Evolutionary conservation across 108 stramenopile genomes (phyloP), one percentile per base, ranked within the genome.

Genomic region (Skeletonema potamos): DNA sequence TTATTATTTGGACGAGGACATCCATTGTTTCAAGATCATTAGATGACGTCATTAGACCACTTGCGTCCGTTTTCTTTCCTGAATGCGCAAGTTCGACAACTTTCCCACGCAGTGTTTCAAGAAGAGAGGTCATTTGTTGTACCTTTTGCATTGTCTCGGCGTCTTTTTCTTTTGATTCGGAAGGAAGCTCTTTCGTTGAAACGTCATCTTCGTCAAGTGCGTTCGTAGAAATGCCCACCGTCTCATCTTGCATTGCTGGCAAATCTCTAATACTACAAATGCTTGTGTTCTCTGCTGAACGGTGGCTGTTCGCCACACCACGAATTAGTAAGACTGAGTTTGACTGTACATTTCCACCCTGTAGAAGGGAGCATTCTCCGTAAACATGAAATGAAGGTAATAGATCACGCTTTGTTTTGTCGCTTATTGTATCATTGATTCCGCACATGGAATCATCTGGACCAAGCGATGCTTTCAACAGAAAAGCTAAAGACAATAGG

Each of bases 61-160:
- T 59, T 62, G 43, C 51, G 27, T 67, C 77, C 20, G 32, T 30
- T 18, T 56, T 62, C 20, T 60, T 58, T 32, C 77, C 77, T 22
- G 55, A 46, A 33, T 78, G 77, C 46, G 55, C 56, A 37, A 78
- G 59, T 37, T 78, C 70, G 17, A 78, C 70, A 44, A 78, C 56
- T 37, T 78, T 78, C 24, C 60, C 64, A 17, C 77, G 70, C 2
- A 72, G 59, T 33, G 70, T 78, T 72, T 78, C 77, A 2, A 78
- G 48, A 18, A 78, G 59, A 44, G 77, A 58, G 18, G 64, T 60
- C n/a, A 78, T 33, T 43, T 55, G 32, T 66, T 78, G 65, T 10
- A 66, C 58, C 60, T 66, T 71, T 62, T 72, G 70, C 20, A 78
- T 22, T 22, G 2, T 66, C 17, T 24, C 46, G 27, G 33, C 24